Conservation (phyloP, 2,329 filamentous ascomycete genomes). For the Colletotrichum sp. region DNA sequence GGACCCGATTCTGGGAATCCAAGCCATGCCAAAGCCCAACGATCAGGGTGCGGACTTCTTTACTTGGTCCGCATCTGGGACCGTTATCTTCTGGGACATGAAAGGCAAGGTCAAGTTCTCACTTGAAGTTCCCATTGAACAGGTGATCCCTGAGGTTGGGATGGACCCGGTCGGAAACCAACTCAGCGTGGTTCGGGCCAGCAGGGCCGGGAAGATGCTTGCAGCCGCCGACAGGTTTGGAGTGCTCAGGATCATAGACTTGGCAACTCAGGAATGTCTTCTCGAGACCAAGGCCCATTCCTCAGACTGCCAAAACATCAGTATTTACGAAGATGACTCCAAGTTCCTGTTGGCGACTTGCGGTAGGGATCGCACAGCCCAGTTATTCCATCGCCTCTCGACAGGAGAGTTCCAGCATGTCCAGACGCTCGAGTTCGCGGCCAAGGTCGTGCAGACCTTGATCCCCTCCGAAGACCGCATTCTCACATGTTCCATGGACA, state of each 20-base stretch:
- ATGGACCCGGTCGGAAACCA: conserved; percentile 59
- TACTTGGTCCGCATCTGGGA: conserved; percentile 86
- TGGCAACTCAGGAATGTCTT: conserved; percentile 62
- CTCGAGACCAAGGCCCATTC: conserved; percentile 86
- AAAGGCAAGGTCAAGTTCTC: conserved; percentile 72
- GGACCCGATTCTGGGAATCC: conserved; percentile 75
- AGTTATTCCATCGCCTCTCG: conserved; percentile 75
- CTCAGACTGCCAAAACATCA: conserved; percentile 83
- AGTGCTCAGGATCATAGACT: conserved; percentile 75
- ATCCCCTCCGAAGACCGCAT: conserved; percentile 78
- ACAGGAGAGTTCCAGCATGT: conserved; percentile 73
- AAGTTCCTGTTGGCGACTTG: conserved; percentile 78
- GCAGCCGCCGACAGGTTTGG: conserved; percentile 88
- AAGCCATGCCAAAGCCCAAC: conserved; percentile 66
- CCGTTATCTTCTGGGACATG: conserved; percentile 81
- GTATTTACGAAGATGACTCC: conserved; percentile 68
- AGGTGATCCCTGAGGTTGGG: conserved; percentile 54
- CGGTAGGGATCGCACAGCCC: conserved; percentile 88
- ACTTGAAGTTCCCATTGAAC: conserved; percentile 73
- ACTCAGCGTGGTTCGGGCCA: conserved; percentile 64
- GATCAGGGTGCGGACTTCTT: conserved; percentile 74
- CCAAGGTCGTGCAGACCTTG: conserved; percentile 77
- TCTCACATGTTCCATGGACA: conserved; percentile 87
- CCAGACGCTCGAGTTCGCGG: conserved; percentile 93
- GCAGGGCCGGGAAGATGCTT: conserved; percentile 68